phyloP scores from a whole-genome alignment of 2,329 filamentous ascomycete genomes.

The Sporothrix inflata region DNA sequence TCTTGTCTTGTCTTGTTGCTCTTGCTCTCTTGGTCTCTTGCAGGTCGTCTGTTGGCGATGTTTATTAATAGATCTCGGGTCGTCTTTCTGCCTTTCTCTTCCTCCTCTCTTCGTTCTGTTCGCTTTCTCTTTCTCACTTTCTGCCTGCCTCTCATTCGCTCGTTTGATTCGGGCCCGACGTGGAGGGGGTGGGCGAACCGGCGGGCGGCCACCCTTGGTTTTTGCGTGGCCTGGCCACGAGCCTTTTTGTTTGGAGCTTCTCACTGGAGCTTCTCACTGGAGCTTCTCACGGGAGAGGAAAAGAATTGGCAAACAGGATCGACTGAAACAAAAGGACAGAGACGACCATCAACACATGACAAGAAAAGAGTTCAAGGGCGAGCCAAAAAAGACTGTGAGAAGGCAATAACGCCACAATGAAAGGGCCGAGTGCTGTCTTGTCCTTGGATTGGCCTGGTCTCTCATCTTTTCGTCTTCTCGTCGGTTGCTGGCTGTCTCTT shows the following conservation, averaged over 20 bases:
- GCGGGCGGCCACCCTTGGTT: neutral
- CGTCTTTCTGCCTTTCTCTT: neutral
- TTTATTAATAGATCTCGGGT: constrained; percentile 15
- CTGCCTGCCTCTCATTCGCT: neutral
- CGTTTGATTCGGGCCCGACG: neutral
- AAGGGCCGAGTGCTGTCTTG: neutral
- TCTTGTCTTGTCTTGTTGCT: neutral
- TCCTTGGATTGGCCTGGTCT: neutral
- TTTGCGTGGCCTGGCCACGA: neutral
- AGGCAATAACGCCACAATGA: neutral
- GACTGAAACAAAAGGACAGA: neutral
- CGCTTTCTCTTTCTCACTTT: neutral
- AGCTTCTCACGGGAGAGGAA: too few species aligned
- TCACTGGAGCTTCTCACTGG: neutral
- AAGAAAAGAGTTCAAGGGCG: neutral
- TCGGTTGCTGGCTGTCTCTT: neutral
- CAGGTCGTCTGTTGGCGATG: neutral
- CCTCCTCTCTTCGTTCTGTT: neutral
- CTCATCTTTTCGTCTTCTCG: neutral
- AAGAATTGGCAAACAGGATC: neutral
- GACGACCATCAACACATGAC: neutral
- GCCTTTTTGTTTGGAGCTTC: neutral
- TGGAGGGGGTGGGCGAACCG: neutral
- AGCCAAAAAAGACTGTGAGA: neutral
- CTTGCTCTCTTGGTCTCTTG: neutral